Evolutionary conservation across 192 early-diverging fungal species (phyloP), one percentile per base, ranked within the genome.

Genomic region (Spizellomyces sp.): DNA sequence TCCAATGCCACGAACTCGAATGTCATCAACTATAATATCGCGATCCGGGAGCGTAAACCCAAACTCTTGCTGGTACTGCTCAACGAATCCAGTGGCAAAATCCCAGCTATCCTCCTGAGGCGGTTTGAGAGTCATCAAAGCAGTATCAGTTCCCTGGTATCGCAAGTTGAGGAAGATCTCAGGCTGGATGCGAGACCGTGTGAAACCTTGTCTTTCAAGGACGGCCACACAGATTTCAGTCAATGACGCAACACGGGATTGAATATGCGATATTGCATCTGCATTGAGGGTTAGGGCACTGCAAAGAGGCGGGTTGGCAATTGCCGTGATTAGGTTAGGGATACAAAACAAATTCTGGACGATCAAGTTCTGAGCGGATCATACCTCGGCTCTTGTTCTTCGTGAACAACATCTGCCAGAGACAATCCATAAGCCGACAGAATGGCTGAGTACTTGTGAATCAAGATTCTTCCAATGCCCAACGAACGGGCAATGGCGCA

Each of bases 371-470:
- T 36, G 27, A 36, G 27, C 27, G 27, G 27, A 36, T 0, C 27
- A 3, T 36, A 36, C 27, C 27, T 36, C 27, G 97, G 96, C 50
- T 90, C 89, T 75, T 95, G 96, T 5, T 89, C 84, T 71, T 99
- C 97, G 66, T 96, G 87, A 6, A 98, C 96, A 17, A 94, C 91
- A 74, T 96, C 94, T 2, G 97, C 95, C 19, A 96, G 78, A 0
- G 86, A 84, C 45, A 96, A 79, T 6, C 97, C 97, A 80, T 93
- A 94, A 0, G 97, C 95, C 15, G 94, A 96, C n/a, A 99, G 81
- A 44, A 99, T 93, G 3, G 96, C 92, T 2, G 91, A 91, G 77
- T 96, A 83, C 12, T 87, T 85, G 79, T 99, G 94, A 55, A 99
- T 88, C 61, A 95, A 84, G 19, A 99, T 92, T 21, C 79, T 86